These are phyloP conservation scores for Cercospora zeae-maydis DNA, from an alignment of 2,329 filamentous ascomycete species.

Conservation along the genomic window DNA sequence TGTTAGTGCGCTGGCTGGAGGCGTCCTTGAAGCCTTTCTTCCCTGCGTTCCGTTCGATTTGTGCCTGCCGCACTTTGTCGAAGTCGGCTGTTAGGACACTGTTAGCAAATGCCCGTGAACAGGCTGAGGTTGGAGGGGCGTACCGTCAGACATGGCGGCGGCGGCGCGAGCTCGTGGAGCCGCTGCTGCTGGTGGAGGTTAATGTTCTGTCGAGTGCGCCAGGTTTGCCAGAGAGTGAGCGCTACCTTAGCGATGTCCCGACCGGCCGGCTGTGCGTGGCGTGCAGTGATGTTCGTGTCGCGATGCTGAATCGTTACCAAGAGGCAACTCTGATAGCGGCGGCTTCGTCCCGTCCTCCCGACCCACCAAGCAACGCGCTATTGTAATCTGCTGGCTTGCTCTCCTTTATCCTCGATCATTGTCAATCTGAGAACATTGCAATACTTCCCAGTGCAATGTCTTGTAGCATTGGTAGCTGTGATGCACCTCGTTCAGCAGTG, in stretches of 20 bases:
- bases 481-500: background rate
- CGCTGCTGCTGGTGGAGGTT: slow-evolving; percentile 10
- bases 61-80: slow-evolving; percentile 79
- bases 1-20: slow-evolving; percentile 71
- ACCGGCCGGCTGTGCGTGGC: background rate
- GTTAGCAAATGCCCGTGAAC: background rate
- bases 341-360: background rate
- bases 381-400: background rate
- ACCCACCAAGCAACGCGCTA: background rate
- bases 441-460: background rate
- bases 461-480: background rate
- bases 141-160: slow-evolving; percentile 25
- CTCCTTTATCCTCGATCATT: background rate
- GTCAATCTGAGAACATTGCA: background rate
- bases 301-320: slow-evolving; percentile 1
- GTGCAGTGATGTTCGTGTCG: background rate
- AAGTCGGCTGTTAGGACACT: slow-evolving; percentile 62
- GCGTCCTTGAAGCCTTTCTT: slow-evolving; percentile 82
- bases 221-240: slow-evolving; percentile 3
- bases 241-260: slow-evolving; percentile 15
- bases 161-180: slow-evolving; percentile 12
- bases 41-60: slow-evolving; percentile 83
- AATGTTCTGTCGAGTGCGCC: slow-evolving; percentile 7
- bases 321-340: background rate
- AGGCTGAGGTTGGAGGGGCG: background rate